A percentile compares a stretch with the other conserved stretches of the same genome.
Conservation (phyloP, 2,329 filamentous ascomycete species). For the Berkeleyomyces basicola region DNA sequence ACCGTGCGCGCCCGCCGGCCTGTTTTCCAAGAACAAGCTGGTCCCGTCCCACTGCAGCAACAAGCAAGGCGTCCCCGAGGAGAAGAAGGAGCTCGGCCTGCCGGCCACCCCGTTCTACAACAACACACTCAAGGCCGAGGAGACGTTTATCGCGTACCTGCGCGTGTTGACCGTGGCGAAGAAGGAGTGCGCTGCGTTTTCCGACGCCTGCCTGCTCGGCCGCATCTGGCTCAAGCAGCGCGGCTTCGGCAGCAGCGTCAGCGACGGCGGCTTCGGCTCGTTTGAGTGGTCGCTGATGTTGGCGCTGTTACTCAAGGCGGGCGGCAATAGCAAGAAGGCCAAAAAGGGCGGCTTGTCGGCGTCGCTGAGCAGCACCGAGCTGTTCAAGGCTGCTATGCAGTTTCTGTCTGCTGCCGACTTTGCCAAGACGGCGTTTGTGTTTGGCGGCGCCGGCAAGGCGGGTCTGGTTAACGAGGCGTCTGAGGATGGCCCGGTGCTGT, state of each 20-base stretch:
- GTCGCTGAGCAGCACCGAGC: conserved; percentile 75
- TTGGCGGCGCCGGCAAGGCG: conserved; percentile 23
- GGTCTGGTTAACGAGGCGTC: conserved; percentile 22
- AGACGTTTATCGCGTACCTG: conserved; percentile 55
- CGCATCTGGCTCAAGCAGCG: conserved; percentile 80
- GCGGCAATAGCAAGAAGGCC: conserved; percentile 37
- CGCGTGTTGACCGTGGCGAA: conserved; percentile 55
- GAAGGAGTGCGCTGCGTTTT: conserved; percentile 54
- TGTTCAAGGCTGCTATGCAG: conserved; percentile 90
- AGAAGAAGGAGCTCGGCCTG: conserved; percentile 24
- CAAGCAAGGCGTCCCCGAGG: conserved; percentile 33
- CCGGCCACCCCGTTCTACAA: conserved; percentile 73
- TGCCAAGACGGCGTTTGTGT: conserved; percentile 43
- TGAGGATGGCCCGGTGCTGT: conserved; percentile 50
- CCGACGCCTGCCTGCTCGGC: conserved; percentile 73
- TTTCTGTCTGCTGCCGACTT: conserved; percentile 64
- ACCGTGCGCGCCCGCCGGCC: conserved; percentile 49
- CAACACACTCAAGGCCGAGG: conserved; percentile 63
- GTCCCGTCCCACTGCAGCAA: conserved; percentile 47
- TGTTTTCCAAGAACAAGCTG: conserved; percentile 59
- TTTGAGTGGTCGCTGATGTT: conserved; percentile 81
- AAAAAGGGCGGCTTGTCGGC: conserved; percentile 44
- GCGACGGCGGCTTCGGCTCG: conserved; percentile 71
- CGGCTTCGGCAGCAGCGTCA: conserved; percentile 54
- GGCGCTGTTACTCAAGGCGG: conserved; percentile 64